These are phyloP conservation scores for Vairimorpha ceranae DNA, from an alignment of 371 early-diverging fungal species.

Conservation along the genomic window DNA sequence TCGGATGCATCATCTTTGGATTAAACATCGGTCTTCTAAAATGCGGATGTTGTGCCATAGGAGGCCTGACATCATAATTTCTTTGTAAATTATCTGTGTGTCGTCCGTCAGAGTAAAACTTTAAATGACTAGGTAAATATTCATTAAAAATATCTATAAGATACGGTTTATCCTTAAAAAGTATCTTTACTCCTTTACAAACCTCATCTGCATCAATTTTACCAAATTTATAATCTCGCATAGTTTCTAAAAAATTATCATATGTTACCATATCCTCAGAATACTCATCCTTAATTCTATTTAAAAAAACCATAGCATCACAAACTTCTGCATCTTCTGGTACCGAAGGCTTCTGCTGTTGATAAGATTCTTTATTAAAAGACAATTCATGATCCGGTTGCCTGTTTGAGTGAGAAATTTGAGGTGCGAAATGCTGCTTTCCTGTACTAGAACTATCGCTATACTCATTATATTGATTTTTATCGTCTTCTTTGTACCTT, in stretches of 20 bases:
- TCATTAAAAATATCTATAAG: constrained; percentile 95
- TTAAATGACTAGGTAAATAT: constrained; percentile 72
- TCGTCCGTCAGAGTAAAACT: constrained; percentile 1
- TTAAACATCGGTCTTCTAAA: constrained; percentile 4
- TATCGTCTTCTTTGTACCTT: neutral
- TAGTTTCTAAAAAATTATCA: constrained; percentile 89
- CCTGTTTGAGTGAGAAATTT: neutral
- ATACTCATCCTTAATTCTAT: constrained; percentile 86
- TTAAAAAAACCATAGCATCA: constrained; percentile 91
- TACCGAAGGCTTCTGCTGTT: neutral
- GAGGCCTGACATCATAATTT: neutral
- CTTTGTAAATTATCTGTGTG: neutral
- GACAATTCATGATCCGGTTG: neutral
- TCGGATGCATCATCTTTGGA: constrained; percentile 7
- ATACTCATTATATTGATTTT: neutral
- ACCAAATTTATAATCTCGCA: constrained; percentile 97
- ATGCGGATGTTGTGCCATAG: neutral
- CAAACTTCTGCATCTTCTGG: constrained; percentile 59
- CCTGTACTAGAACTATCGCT: neutral
- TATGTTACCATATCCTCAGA: constrained; percentile 82
- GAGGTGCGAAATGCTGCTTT: neutral
- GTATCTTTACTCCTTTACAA: constrained; percentile 80
- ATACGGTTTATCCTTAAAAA: constrained; percentile 81
- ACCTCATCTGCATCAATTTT: constrained; percentile 92
- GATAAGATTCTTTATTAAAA: neutral